Percentiles rank a stretch among this genome's conserved stretches.
Conservation (phyloP, 352 stramenopile genomes). For the Globisporangium apiculatum region DNA sequence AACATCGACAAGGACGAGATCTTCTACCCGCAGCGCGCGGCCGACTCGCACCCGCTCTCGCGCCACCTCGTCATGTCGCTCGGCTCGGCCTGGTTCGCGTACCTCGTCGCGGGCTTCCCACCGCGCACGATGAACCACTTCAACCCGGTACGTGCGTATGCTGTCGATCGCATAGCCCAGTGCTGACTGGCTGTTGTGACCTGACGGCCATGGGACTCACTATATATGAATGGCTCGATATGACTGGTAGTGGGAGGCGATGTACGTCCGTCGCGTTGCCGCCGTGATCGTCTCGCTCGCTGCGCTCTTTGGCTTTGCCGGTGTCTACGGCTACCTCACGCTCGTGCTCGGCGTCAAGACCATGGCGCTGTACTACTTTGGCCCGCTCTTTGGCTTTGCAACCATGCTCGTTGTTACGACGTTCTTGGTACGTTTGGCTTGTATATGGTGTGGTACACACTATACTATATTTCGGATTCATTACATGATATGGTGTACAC, state of each 20-base stretch:
- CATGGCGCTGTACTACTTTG: constrained; percentile 79
- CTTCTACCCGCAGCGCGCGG: constrained; percentile 71
- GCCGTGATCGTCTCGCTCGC: constrained; percentile 58
- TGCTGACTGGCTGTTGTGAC: neutral
- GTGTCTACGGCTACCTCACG: constrained; percentile 32
- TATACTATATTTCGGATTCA: too few species aligned
- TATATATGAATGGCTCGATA: neutral
- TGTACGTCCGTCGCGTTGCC: constrained; percentile 54
- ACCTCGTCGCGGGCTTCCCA: constrained; percentile 66
- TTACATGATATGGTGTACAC: too few species aligned
- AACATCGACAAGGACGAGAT: constrained; percentile 83
- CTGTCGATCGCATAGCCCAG: neutral
- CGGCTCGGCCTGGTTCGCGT: constrained; percentile 63
- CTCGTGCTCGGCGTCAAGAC: constrained; percentile 38
- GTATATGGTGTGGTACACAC: neutral
- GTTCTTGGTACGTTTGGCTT: constrained; percentile 38
- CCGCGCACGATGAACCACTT: constrained; percentile 76
- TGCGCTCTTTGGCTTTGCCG: constrained; percentile 31
- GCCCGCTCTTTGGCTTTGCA: constrained; percentile 63
- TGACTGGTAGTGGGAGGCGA: constrained; percentile 40
- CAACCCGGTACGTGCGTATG: constrained; percentile 52
- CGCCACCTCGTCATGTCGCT: constrained; percentile 37
- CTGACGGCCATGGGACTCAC: neutral
- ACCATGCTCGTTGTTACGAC: constrained; percentile 81
- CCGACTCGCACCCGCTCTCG: constrained; percentile 40